phyloP scores from a whole-genome alignment of 495 filamentous ascomycete genomes.

The Xylona heveae region DNA sequence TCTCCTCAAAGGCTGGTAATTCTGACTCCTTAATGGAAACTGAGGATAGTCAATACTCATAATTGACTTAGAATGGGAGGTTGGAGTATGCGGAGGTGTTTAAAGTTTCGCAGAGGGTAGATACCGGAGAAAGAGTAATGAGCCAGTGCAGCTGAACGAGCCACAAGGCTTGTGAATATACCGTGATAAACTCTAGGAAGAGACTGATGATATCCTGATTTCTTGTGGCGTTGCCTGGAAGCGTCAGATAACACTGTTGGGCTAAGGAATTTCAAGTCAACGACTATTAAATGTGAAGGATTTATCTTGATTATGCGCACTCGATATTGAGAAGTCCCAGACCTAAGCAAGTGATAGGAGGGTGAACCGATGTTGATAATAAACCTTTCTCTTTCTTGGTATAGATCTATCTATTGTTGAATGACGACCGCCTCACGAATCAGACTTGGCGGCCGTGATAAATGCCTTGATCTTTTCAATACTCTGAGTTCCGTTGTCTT shows the following conservation, averaged over 20 bases:
- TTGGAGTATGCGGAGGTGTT: too few species aligned
- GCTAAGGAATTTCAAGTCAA: not conserved
- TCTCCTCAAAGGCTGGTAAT: too few species aligned
- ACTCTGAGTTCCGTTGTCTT: conserved; percentile 63
- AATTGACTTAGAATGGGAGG: too few species aligned
- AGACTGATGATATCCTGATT: too few species aligned
- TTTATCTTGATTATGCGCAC: not conserved
- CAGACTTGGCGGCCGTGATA: conserved; percentile 44
- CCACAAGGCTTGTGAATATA: too few species aligned
- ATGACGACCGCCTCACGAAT: not conserved
- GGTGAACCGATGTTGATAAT: not conserved
- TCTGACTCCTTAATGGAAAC: too few species aligned
- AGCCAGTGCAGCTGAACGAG: too few species aligned
- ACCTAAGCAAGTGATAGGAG: not conserved
- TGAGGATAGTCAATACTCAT: too few species aligned
- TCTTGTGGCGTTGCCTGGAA: too few species aligned
- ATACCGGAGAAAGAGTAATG: too few species aligned
- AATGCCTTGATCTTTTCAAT: conserved; percentile 66
- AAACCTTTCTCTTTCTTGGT: conserved; percentile 1
- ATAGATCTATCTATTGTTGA: not conserved
- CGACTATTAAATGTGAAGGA: not conserved
- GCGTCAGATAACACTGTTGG: not conserved
- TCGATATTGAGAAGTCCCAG: not conserved
- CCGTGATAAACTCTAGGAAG: too few species aligned
- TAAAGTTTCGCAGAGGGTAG: too few species aligned